Evolutionary conservation across 306 rosid genomes (phyloP).

Genomic region (Citrullus colocynthis): DNA sequence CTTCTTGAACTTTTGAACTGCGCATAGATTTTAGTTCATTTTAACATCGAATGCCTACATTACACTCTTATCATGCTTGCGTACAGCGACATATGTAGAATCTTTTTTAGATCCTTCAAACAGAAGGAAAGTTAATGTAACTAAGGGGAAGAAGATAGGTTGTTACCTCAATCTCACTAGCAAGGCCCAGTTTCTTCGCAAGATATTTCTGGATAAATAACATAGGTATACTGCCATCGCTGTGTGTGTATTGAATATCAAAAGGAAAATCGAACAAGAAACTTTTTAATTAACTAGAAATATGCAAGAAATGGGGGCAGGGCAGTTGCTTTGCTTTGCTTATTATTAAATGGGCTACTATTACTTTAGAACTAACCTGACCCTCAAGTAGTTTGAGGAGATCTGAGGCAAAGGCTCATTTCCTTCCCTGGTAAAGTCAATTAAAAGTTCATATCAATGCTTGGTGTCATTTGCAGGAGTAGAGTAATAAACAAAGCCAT

Average conservation of each 20-base stretch:
- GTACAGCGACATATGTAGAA: background rate
- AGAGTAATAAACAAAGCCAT: slow-evolving; percentile 7
- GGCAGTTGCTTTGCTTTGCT: background rate
- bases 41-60: background rate
- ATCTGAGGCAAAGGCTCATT: slow-evolving; percentile 76
- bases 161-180: slow-evolving; percentile 32
- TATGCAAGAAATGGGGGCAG: background rate
- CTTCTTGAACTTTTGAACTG: background rate
- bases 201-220: slow-evolving; percentile 80
- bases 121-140: background rate
- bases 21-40: background rate
- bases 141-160: background rate
- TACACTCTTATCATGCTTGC: background rate
- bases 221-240: slow-evolving; percentile 75
- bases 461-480: background rate
- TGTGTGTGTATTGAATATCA: slow-evolving; percentile 19
- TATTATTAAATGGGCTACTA: background rate
- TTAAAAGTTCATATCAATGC: background rate
- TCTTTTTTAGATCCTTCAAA: background rate
- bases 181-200: slow-evolving; percentile 68
- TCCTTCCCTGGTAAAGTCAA: slow-evolving; percentile 62
- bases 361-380: slow-evolving; percentile 38
- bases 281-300: background rate
- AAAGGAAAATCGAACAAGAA: background rate
- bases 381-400: slow-evolving; percentile 69